Percentiles rank a stretch among this genome's conserved stretches.
phyloP scores from a whole-genome alignment of 371 early-diverging fungal species.

The Rhizopus sp. region DNA sequence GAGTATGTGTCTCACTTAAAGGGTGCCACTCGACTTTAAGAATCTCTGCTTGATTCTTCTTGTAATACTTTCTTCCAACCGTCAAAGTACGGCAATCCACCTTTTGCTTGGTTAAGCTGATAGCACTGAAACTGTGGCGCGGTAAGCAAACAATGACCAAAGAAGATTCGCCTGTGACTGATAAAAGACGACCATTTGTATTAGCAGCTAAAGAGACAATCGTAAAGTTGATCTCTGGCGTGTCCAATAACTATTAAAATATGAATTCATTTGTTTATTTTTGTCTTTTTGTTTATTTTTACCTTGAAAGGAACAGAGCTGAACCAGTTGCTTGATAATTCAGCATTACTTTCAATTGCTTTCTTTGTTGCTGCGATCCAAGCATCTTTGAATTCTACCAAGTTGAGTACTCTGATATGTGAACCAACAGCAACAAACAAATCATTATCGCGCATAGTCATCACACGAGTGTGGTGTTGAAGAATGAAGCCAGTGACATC shows the following conservation, averaged over 20 bases:
- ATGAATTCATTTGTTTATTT: constrained; percentile 1
- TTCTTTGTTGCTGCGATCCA: constrained; percentile 35
- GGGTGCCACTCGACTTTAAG: constrained; percentile 48
- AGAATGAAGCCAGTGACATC: constrained; percentile 5
- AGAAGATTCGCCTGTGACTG: constrained; percentile 29
- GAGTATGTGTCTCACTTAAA: constrained; percentile 43
- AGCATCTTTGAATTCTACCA: constrained; percentile 38
- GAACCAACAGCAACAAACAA: constrained; percentile 41
- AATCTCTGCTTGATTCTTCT: constrained; percentile 13
- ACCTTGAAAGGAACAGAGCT: constrained; percentile 42
- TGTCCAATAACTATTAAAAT: constrained; percentile 31
- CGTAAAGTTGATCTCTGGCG: constrained; percentile 39
- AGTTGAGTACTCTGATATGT: constrained; percentile 36
- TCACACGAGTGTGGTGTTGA: constrained; percentile 32
- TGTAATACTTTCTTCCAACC: constrained; percentile 24
- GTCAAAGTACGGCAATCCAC: constrained; percentile 33
- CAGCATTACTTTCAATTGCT: constrained; percentile 8
- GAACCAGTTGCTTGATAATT: constrained; percentile 27
- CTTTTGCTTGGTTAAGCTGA: constrained; percentile 10
- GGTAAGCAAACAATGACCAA: constrained; percentile 41
- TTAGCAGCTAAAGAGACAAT: constrained; percentile 35
- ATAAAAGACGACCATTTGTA: constrained; percentile 34
- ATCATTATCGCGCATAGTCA: constrained; percentile 38
- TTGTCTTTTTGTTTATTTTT: background rate
- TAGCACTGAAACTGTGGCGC: constrained; percentile 18